Conservation (phyloP, 345 rosid species). For the Ceriops decandra region DNA sequence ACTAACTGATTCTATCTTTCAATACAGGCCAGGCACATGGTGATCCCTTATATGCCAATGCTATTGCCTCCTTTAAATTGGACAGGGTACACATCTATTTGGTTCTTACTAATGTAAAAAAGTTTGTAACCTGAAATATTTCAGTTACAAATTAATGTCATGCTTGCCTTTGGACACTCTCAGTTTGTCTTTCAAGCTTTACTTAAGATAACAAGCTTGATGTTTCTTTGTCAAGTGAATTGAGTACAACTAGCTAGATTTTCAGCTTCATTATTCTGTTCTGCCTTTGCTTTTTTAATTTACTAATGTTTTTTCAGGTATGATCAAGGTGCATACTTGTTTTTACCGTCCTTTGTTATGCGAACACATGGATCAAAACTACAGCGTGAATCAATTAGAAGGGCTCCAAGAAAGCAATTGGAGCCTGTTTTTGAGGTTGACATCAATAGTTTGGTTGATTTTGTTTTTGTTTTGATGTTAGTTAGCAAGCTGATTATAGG, state of each 20-base stretch:
- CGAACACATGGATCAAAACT: conserved; percentile 90
- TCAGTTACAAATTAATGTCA: not conserved
- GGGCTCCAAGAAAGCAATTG: conserved; percentile 58
- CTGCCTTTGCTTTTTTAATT: not conserved
- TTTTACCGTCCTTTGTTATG: conserved; percentile 87
- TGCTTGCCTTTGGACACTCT: not conserved
- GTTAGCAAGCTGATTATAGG: too few relatives aligned
- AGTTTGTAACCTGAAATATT: too few relatives aligned
- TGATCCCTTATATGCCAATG: conserved; percentile 99
- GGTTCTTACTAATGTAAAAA: too few relatives aligned
- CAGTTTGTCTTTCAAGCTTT: not conserved
- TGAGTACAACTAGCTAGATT: not conserved
- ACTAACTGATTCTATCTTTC: conserved; percentile 19
- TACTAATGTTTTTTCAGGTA: conserved; percentile 42
- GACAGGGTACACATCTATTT: conserved; percentile 56
- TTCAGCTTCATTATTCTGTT: not conserved
- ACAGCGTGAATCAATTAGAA: conserved; percentile 59
- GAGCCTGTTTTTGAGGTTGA: conserved; percentile 75
- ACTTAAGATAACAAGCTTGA: not conserved
- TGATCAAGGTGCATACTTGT: conserved; percentile 80
- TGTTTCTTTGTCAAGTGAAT: not conserved
- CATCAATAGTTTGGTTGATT: conserved; percentile 4
- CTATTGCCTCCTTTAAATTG: conserved; percentile 85
- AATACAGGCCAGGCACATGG: conserved; percentile 93
- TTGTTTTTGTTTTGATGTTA: not conserved